Evolutionary conservation across 2,329 filamentous ascomycete species (phyloP).

Genomic region (Lomentospora prolificans): DNA sequence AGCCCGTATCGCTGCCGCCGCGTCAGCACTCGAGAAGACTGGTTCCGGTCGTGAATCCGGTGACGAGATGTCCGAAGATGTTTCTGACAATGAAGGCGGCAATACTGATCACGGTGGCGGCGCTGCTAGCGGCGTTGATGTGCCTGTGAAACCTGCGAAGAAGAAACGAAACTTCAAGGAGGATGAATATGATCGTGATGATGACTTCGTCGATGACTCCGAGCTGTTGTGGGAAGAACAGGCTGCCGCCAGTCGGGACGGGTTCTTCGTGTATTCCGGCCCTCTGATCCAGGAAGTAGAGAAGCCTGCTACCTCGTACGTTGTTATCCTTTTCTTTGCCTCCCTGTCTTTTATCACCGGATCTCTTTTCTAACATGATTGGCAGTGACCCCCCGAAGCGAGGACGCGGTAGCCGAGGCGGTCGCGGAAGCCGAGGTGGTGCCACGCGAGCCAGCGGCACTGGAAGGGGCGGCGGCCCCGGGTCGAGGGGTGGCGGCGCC

Average conservation of each 20-base stretch:
- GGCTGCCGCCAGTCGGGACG: constrained; percentile 86
- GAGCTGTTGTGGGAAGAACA: constrained; percentile 94
- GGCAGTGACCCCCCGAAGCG: constrained; percentile 61
- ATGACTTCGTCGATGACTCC: constrained; percentile 85
- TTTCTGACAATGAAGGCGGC: constrained; percentile 66
- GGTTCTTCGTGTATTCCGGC: constrained; percentile 96
- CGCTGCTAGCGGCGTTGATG: constrained; percentile 48
- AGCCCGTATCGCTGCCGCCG: constrained; percentile 77
- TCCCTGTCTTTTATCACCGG: neutral
- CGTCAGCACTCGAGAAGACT: constrained; percentile 72
- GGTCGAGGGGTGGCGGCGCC: constrained; percentile 57
- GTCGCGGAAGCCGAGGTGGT: constrained; percentile 31
- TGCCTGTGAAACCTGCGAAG: constrained; percentile 52
- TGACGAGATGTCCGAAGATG: constrained; percentile 78
- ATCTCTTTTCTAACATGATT: constrained; percentile 22
- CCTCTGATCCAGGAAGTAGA: constrained; percentile 81
- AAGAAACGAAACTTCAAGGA: constrained; percentile 75
- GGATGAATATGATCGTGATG: constrained; percentile 75
- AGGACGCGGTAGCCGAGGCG: constrained; percentile 42
- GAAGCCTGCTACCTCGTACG: constrained; percentile 51
- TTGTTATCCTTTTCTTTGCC: constrained; percentile 12
- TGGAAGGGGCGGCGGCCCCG: constrained; percentile 37
- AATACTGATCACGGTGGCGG: constrained; percentile 76
- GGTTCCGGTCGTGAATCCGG: constrained; percentile 58
- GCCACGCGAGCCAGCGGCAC: constrained; percentile 30